These are phyloP conservation scores for Hypoxylon sp. DNA, from an alignment of 2,329 filamentous ascomycete species.

Conservation along the genomic window DNA sequence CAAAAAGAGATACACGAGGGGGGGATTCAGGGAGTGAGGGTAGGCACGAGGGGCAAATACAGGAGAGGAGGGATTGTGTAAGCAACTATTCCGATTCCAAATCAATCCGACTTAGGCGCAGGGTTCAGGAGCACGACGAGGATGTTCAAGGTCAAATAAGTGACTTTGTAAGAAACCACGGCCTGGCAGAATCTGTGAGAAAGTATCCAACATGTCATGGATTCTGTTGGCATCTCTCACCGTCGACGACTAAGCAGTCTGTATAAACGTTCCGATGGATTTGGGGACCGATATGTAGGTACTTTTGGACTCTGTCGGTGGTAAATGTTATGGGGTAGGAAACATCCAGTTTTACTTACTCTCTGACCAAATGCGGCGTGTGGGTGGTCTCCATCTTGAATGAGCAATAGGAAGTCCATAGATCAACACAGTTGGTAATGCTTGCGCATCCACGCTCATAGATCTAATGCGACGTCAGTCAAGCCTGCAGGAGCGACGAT, in stretches of 20 bases:
- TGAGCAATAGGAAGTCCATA: constrained; percentile 97
- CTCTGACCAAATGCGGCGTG: constrained; percentile 94
- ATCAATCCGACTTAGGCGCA: constrained; percentile 53
- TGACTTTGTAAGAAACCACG: constrained; percentile 61
- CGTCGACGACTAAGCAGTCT: constrained; percentile 61
- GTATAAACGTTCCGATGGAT: constrained; percentile 48
- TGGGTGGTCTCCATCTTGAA: constrained; percentile 99
- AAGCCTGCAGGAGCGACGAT: constrained; percentile 28
- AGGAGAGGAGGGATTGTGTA: constrained; percentile 67
- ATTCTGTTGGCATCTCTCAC: constrained; percentile 79
- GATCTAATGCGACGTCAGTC: constrained; percentile 69
- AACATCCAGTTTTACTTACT: constrained; percentile 89
- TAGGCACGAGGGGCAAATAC: constrained; percentile 70
- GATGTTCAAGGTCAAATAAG: constrained; percentile 55
- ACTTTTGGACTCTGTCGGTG: constrained; percentile 55
- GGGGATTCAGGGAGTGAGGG: constrained; percentile 48
- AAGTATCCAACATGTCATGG: constrained; percentile 68
- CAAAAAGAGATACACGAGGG: constrained; percentile 39
- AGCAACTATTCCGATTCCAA: constrained; percentile 64
- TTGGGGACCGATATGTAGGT: constrained; percentile 47
- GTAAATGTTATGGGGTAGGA: constrained; percentile 74
- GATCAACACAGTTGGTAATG: constrained; percentile 91
- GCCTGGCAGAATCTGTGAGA: constrained; percentile 76
- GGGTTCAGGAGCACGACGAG: constrained; percentile 57
- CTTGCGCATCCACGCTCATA: constrained; percentile 96